phyloP scores from a whole-genome alignment of 257 asterid species.

The Scutellaria barbata region DNA sequence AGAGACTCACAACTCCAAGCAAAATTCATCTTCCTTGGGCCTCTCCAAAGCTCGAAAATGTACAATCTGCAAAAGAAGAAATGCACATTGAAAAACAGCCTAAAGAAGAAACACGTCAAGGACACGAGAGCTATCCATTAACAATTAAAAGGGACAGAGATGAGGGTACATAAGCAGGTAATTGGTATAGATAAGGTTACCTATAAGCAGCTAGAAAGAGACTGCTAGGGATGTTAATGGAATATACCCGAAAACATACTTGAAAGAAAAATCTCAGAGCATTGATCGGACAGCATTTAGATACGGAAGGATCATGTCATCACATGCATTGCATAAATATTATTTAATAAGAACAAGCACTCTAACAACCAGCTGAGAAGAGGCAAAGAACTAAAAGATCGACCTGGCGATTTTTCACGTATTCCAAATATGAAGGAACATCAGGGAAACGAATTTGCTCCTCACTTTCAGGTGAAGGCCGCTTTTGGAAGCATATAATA shows the following conservation, averaged over 20 bases:
- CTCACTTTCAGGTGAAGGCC: slow-evolving; percentile 61
- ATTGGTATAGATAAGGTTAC: background rate
- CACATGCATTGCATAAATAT: slow-evolving; percentile 12
- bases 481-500: slow-evolving; percentile 92
- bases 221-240: background rate
- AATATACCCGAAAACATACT: slow-evolving; percentile 11
- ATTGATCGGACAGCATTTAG: background rate
- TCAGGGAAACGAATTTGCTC: slow-evolving; percentile 73
- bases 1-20: slow-evolving; percentile 85
- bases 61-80: slow-evolving; percentile 64
- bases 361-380: slow-evolving; percentile 5
- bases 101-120: background rate
- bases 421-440: slow-evolving; percentile 87
- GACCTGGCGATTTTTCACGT: slow-evolving; percentile 96
- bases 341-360: background rate
- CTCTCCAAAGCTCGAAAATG: slow-evolving; percentile 88
- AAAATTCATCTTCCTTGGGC: slow-evolving; percentile 94
- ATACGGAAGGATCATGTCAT: background rate
- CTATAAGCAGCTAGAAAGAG: slow-evolving; percentile 10
- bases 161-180: slow-evolving; percentile 18
- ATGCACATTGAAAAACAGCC: slow-evolving; percentile 26
- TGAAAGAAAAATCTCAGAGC: background rate
- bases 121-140: background rate
- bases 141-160: slow-evolving; percentile 5
- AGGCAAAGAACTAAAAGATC: slow-evolving; percentile 1